Percentiles rank a stretch among this genome's conserved stretches.
Evolutionary conservation across 139 green algal species (phyloP).

Genomic region (Ulvella scutata): DNA sequence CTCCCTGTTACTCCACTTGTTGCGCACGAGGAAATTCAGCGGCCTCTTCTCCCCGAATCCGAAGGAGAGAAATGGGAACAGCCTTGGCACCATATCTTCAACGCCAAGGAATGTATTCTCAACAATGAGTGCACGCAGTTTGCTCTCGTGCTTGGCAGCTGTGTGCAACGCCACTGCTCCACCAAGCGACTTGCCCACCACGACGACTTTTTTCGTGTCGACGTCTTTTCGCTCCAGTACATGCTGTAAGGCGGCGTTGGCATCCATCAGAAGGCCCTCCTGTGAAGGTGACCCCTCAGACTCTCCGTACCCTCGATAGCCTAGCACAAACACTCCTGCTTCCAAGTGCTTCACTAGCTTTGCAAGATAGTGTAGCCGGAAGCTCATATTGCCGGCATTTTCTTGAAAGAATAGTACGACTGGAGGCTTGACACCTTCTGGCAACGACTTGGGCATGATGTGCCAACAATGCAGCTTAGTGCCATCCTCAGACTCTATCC

Average conservation of each 20-base stretch:
- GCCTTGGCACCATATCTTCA: slow-evolving; percentile 34
- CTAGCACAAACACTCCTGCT: slow-evolving; percentile 41
- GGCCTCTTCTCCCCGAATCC: slow-evolving; percentile 6
- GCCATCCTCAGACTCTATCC: slow-evolving; percentile 36
- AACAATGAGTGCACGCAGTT: slow-evolving; percentile 11
- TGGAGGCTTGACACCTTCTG: slow-evolving; percentile 17
- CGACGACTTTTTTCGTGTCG: slow-evolving; percentile 25
- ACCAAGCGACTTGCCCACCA: slow-evolving; percentile 71
- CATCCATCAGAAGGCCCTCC: slow-evolving; percentile 53
- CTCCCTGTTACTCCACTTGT: slow-evolving; percentile 60
- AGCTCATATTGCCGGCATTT: slow-evolving; percentile 82
- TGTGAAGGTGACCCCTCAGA: slow-evolving; percentile 51
- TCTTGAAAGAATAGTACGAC: slow-evolving; percentile 75
- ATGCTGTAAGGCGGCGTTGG: slow-evolving; percentile 37
- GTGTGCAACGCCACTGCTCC: slow-evolving; percentile 65
- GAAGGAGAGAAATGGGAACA: slow-evolving; percentile 36
- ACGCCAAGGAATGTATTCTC: slow-evolving; percentile 67
- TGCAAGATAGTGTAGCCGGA: slow-evolving; percentile 56
- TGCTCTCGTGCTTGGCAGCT: slow-evolving; percentile 32
- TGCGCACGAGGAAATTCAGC: slow-evolving; percentile 75
- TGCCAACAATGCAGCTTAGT: slow-evolving; percentile 63
- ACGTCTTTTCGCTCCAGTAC: slow-evolving; percentile 33
- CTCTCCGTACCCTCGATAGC: slow-evolving; percentile 72
- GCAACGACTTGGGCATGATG: slow-evolving; percentile 30
- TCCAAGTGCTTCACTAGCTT: slow-evolving; percentile 29